Conservation (phyloP, 1,284 basidiomycete genomes). For the Phylloboletellus chloephorus region DNA sequence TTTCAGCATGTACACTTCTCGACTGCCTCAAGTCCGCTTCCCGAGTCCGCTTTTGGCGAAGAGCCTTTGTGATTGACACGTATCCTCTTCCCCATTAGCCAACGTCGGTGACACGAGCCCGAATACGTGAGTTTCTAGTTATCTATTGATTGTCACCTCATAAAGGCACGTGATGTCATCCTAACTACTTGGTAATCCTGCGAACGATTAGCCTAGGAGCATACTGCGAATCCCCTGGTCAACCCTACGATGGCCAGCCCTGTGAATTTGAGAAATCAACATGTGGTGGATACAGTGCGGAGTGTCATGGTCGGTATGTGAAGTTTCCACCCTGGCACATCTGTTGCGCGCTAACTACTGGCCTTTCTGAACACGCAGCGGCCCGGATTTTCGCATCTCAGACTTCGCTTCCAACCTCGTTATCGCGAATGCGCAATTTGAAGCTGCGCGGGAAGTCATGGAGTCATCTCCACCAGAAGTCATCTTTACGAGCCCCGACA, state of each 20-base stretch:
- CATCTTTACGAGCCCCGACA: conserved; percentile 20
- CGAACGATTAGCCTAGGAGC: conserved; percentile 50
- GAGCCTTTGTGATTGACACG: not conserved
- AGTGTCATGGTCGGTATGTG: conserved; percentile 66
- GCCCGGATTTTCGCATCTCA: conserved; percentile 66
- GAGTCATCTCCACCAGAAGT: conserved; percentile 20
- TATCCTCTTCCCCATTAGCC: conserved; percentile 36
- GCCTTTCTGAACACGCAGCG: conserved; percentile 36
- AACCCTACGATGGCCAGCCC: conserved; percentile 57
- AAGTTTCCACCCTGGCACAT: not conserved
- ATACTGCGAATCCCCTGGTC: conserved; percentile 70
- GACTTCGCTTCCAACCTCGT: conserved; percentile 69
- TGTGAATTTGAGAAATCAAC: conserved; percentile 68
- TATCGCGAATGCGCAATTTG: conserved; percentile 62
- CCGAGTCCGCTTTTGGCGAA: not conserved
- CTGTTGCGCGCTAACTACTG: not conserved
- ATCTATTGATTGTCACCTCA: not conserved
- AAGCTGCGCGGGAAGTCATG: conserved; percentile 62
- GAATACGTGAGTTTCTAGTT: conserved; percentile 53
- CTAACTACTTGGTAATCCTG: too few species aligned
- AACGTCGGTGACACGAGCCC: conserved; percentile 76
- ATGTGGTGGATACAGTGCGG: conserved; percentile 61
- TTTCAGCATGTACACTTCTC: not conserved
- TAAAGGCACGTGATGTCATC: too few species aligned
- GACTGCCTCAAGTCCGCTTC: too few species aligned